Percentiles rank a stretch among this genome's conserved stretches.
Conservation (phyloP, 805 yeast genomes). For the Ogataea neopini region DNA sequence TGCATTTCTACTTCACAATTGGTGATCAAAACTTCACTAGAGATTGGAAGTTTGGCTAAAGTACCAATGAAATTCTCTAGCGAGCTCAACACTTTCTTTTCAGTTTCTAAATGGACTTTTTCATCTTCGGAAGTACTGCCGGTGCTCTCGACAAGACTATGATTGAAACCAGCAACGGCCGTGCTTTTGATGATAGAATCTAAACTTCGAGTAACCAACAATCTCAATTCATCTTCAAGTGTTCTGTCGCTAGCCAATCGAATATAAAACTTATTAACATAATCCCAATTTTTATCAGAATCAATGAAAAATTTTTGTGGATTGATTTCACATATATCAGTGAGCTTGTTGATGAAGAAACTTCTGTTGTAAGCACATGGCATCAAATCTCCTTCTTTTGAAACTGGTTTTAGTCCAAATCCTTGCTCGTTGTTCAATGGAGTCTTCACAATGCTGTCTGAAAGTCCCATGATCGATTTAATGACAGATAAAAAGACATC, state of each 20-base stretch:
- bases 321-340: constrained; percentile 53
- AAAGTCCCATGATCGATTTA: constrained; percentile 46
- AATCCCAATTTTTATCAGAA: constrained; percentile 47
- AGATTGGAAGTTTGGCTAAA: constrained; percentile 39
- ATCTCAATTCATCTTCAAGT: constrained; percentile 45
- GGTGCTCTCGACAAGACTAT: constrained; percentile 8
- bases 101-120: constrained; percentile 35
- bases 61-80: constrained; percentile 46
- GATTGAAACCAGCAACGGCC: constrained; percentile 43
- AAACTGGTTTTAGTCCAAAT: constrained; percentile 25
- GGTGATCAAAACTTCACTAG: constrained; percentile 46
- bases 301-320: constrained; percentile 49
- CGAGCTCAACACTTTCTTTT: constrained; percentile 49
- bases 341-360: constrained; percentile 55
- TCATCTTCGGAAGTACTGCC: not conserved
- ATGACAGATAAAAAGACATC: constrained; percentile 52
- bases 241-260: constrained; percentile 45
- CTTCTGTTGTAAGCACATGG: constrained; percentile 57
- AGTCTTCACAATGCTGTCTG: constrained; percentile 30
- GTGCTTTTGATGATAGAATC: constrained; percentile 48
- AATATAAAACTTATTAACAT: constrained; percentile 47
- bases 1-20: constrained; percentile 70
- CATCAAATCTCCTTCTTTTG: constrained; percentile 19
- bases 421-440: constrained; percentile 9
- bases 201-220: constrained; percentile 51